Percentiles rank a stretch among this genome's conserved stretches.
These are phyloP conservation scores for Plasmodium reichenowi DNA, from an alignment of 169 alveolate genomes.

Conservation along the genomic window DNA sequence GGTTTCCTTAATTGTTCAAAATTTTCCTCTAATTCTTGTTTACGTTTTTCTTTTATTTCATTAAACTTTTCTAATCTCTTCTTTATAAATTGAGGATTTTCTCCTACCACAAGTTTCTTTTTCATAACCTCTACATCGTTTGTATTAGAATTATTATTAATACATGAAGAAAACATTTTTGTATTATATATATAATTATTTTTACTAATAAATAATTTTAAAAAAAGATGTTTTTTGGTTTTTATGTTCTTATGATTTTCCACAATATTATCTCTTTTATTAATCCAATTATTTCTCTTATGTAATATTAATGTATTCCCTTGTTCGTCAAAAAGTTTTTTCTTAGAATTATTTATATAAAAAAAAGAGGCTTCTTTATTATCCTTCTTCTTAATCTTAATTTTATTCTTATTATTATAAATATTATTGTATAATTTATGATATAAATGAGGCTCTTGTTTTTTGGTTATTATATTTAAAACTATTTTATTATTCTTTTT, in stretches of 20 bases:
- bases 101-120: slow-evolving; percentile 3
- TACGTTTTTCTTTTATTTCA: slow-evolving; percentile 65
- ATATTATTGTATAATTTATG: no score
- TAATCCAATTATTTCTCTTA: no score
- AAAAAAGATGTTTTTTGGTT: no score
- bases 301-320: no score
- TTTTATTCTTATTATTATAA: no score
- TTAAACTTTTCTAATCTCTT: slow-evolving; percentile 46
- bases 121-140: slow-evolving; percentile 9
- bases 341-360: no score
- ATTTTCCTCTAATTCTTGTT: slow-evolving; percentile 49
- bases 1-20: slow-evolving; percentile 81
- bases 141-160: background rate
- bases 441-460: no score
- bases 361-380: no score
- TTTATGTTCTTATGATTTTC: no score
- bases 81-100: slow-evolving; percentile 39
- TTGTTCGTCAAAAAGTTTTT: no score
- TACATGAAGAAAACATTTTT: slow-evolving; percentile 1
- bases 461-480: background rate
- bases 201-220: background rate
- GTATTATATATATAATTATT: background rate
- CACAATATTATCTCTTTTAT: no score
- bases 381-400: no score
- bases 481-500: background rate